Evolutionary conservation across 2,329 filamentous ascomycete species (phyloP).

Genomic region (Ciborinia camelliae): DNA sequence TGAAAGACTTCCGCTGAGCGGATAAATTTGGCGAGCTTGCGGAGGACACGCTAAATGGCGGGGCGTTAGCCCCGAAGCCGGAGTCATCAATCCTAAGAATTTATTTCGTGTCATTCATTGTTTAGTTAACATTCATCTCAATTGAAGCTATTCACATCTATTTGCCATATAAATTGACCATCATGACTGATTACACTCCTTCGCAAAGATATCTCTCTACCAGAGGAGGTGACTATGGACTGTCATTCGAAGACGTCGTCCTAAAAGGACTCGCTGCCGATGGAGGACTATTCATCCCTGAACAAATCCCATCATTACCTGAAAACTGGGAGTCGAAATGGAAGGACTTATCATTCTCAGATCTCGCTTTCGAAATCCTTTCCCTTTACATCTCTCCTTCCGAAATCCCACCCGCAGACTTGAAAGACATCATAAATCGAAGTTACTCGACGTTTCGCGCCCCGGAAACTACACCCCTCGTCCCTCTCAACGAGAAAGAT

Average conservation of each 20-base stretch:
- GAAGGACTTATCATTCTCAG: slow-evolving; percentile 74
- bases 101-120: background rate
- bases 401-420: slow-evolving; percentile 77
- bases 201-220: slow-evolving; percentile 62
- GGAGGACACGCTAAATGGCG: background rate
- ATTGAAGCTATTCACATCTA: slow-evolving; percentile 8
- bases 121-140: background rate
- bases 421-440: slow-evolving; percentile 77
- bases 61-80: slow-evolving; percentile 1
- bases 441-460: slow-evolving; percentile 89
- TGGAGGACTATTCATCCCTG: slow-evolving; percentile 85
- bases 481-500: slow-evolving; percentile 66
- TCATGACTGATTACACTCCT: slow-evolving; percentile 40
- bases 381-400: slow-evolving; percentile 79
- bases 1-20: background rate
- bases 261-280: slow-evolving; percentile 84
- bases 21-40: background rate
- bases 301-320: slow-evolving; percentile 68
- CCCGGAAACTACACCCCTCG: slow-evolving; percentile 72
- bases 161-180: background rate
- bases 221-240: slow-evolving; percentile 59
- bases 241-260: slow-evolving; percentile 88
- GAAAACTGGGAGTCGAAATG: slow-evolving; percentile 64
- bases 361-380: slow-evolving; percentile 81
- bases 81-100: background rate